These are phyloP conservation scores for Cryphonectria japonica DNA, from an alignment of 2,329 filamentous ascomycete species.

Conservation along the genomic window DNA sequence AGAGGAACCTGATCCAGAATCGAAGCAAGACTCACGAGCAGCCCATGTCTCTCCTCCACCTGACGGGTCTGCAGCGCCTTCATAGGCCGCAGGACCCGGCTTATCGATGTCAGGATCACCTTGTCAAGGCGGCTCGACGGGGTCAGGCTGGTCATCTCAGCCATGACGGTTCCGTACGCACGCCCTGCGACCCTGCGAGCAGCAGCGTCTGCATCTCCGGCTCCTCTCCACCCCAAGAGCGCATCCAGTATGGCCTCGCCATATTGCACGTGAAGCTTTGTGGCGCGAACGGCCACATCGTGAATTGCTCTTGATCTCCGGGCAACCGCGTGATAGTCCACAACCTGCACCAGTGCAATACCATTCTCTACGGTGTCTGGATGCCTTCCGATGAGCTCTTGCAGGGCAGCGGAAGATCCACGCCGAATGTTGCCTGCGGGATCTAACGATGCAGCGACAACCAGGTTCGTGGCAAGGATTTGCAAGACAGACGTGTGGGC, in stretches of 20 bases:
- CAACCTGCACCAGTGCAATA: conserved; percentile 82
- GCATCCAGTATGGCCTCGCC: conserved; percentile 72
- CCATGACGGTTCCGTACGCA: conserved; percentile 66
- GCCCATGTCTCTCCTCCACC: conserved; percentile 71
- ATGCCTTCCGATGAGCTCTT: conserved; percentile 92
- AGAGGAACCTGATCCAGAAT: conserved; percentile 54
- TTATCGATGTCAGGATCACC: conserved; percentile 40
- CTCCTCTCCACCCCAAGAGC: conserved; percentile 82
- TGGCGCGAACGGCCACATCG: conserved; percentile 72
- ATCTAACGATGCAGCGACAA: conserved; percentile 82
- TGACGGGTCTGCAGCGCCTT: conserved; percentile 57
- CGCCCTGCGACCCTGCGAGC: conserved; percentile 74
- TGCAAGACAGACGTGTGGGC: conserved; percentile 64
- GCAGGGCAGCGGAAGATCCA: conserved; percentile 88
- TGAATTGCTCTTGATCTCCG: conserved; percentile 81
- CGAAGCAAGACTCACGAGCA: conserved; percentile 64
- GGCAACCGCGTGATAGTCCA: conserved; percentile 93
- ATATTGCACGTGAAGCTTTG: conserved; percentile 69
- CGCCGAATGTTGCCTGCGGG: conserved; percentile 91
- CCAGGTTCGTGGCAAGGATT: conserved; percentile 77
- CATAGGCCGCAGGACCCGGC: conserved; percentile 50
- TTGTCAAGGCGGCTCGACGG: conserved; percentile 22
- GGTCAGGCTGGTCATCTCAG: conserved; percentile 40
- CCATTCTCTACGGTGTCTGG: conserved; percentile 82
- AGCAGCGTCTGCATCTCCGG: conserved; percentile 75